A percentile compares a stretch with the other conserved stretches of the same genome.
phyloP scores from a whole-genome alignment of 495 filamentous ascomycete genomes.

The Astrothelium macrocarpum region DNA sequence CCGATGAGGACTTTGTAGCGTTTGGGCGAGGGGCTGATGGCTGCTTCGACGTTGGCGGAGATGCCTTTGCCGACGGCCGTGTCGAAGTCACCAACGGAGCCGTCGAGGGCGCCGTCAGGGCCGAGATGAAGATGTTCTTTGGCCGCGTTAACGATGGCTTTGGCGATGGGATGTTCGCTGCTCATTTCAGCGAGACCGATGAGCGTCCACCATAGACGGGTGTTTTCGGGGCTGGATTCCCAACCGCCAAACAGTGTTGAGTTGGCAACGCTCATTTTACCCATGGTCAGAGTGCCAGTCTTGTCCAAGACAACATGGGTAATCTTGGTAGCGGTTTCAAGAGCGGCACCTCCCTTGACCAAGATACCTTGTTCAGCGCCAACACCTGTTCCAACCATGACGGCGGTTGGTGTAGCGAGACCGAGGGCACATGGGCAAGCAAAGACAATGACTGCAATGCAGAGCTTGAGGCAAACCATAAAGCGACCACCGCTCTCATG shows the following conservation, averaged over 20 bases:
- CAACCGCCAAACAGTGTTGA: constrained; percentile 56
- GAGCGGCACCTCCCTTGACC: constrained; percentile 86
- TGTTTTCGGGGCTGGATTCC: constrained; percentile 56
- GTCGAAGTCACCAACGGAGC: constrained; percentile 74
- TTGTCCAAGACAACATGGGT: constrained; percentile 98
- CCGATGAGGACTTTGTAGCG: constrained; percentile 76
- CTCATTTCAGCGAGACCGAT: constrained; percentile 88
- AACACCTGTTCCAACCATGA: constrained; percentile 97
- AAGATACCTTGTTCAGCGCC: constrained; percentile 96
- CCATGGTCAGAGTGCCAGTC: constrained; percentile 90
- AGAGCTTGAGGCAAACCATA: constrained; percentile 95
- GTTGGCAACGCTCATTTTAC: constrained; percentile 84
- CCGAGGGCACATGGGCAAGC: constrained; percentile 94
- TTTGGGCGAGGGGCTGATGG: constrained; percentile 49
- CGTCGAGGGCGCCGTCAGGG: constrained; percentile 65
- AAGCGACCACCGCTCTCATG: constrained; percentile 73
- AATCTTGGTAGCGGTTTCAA: constrained; percentile 87
- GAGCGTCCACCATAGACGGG: constrained; percentile 83
- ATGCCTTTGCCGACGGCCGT: constrained; percentile 80
- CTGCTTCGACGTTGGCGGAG: constrained; percentile 69
- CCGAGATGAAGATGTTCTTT: constrained; percentile 63
- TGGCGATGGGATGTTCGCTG: constrained; percentile 90
- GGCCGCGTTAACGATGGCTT: constrained; percentile 65
- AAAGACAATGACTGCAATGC: constrained; percentile 98
- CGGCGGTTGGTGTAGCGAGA: constrained; percentile 87